Conservation (phyloP, 306 rosid genomes). For the Pachyrhizus erosus region DNA sequence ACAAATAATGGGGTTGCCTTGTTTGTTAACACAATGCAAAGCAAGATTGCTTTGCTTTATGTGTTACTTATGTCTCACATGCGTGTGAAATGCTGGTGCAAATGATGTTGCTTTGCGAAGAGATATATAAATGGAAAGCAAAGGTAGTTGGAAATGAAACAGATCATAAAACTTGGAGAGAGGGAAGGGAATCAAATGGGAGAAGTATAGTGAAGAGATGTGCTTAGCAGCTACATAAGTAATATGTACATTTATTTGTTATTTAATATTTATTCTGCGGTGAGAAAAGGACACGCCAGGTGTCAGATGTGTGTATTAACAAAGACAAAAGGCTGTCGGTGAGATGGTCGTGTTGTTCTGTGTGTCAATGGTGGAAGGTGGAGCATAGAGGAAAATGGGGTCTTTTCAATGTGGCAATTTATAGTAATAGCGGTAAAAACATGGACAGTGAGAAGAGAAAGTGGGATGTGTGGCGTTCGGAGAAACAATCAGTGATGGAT, state of each 20-base stretch:
- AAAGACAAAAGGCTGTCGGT: slow-evolving; percentile 32
- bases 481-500: neutral
- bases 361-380: neutral
- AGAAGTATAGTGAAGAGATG: neutral
- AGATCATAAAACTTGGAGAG: slow-evolving; percentile 8
- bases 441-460: neutral
- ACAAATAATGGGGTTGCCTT: slow-evolving; percentile 14
- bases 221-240: neutral
- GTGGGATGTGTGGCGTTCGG: neutral
- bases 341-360: slow-evolving; percentile 9
- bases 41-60: slow-evolving; percentile 2
- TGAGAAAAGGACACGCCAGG: neutral
- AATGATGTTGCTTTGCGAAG: neutral
- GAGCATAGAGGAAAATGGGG: neutral
- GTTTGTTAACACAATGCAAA: slow-evolving; percentile 6
- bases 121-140: slow-evolving; percentile 1
- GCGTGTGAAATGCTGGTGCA: slow-evolving; percentile 3
- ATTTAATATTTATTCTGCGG: neutral
- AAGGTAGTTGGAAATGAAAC: neutral
- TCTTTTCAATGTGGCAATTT: neutral
- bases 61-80: slow-evolving; percentile 16
- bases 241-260: neutral
- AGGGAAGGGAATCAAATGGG: slow-evolving; percentile 26
- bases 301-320: neutral
- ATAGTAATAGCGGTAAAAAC: neutral